phyloP scores from a whole-genome alignment of 2,329 filamentous ascomycete genomes.

The Fusarium temperatum region DNA sequence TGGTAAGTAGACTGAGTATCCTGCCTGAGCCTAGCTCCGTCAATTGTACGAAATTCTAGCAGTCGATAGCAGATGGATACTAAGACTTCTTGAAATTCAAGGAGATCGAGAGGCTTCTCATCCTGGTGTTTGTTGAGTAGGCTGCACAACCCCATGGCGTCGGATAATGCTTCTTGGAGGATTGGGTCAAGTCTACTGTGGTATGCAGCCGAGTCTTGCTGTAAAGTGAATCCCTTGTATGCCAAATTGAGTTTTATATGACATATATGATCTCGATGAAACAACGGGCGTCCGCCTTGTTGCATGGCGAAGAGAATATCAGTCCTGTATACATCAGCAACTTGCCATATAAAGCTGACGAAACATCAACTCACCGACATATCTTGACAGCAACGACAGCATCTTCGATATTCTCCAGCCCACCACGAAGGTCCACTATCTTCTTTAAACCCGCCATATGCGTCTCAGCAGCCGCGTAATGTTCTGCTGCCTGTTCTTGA shows the following conservation, averaged over 20 bases:
- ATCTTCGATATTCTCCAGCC: not conserved
- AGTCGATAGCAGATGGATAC: not conserved
- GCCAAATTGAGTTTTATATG: accelerated
- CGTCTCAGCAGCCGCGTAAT: not conserved
- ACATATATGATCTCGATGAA: not conserved
- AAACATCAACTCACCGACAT: not conserved
- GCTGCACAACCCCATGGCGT: not conserved
- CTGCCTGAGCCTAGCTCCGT: accelerated
- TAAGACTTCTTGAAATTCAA: slow-evolving; percentile 1
- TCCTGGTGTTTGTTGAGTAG: not conserved
- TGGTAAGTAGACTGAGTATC: not conserved
- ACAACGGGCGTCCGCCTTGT: not conserved
- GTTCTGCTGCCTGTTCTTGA: not conserved
- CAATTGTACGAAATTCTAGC: not conserved
- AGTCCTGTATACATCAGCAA: not conserved
- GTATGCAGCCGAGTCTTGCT: accelerated
- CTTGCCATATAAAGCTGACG: accelerated
- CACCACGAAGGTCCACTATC: slow-evolving; percentile 2
- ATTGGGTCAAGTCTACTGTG: accelerated
- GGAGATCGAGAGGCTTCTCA: not conserved
- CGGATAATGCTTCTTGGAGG: not conserved
- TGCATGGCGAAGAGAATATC: slow-evolving; percentile 9
- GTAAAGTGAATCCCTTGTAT: not conserved
- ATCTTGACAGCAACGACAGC: not conserved
- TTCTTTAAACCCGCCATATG: not conserved